phyloP scores from a whole-genome alignment of 306 rosid genomes.

The Medicago arabica region DNA sequence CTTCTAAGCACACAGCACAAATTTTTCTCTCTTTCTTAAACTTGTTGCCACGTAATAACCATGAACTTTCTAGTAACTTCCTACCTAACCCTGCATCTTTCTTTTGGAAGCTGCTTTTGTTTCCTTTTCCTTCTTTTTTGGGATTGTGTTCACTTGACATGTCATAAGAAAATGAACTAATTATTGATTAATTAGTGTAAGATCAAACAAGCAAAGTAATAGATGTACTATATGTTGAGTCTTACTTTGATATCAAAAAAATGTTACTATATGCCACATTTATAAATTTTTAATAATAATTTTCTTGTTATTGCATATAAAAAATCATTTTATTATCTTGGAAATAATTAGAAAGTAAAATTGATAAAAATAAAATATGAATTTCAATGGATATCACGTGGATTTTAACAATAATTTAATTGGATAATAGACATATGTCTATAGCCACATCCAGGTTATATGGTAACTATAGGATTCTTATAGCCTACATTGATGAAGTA shows the following conservation, averaged over 20 bases:
- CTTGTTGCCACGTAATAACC: slow-evolving; percentile 38
- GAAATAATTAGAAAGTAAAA: neutral
- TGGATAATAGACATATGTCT: neutral
- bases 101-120: neutral
- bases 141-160: slow-evolving; percentile 35
- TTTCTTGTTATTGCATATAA: neutral
- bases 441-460: no score
- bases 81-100: slow-evolving; percentile 40
- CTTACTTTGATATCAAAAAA: neutral
- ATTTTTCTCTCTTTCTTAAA: slow-evolving; percentile 43
- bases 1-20: slow-evolving; percentile 51
- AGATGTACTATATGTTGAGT: neutral
- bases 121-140: slow-evolving; percentile 32
- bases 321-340: neutral
- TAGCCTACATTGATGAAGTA: neutral
- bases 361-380: neutral
- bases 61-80: slow-evolving; percentile 36
- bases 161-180: neutral
- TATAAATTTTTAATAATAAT: neutral
- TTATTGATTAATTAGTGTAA: neutral
- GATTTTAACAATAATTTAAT: neutral
- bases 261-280: neutral
- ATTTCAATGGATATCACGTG: neutral
- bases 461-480: neutral
- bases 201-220: neutral